These are phyloP conservation scores for Lactifluus rugatus DNA, from an alignment of 768 basidiomycete species.

Conservation along the genomic window DNA sequence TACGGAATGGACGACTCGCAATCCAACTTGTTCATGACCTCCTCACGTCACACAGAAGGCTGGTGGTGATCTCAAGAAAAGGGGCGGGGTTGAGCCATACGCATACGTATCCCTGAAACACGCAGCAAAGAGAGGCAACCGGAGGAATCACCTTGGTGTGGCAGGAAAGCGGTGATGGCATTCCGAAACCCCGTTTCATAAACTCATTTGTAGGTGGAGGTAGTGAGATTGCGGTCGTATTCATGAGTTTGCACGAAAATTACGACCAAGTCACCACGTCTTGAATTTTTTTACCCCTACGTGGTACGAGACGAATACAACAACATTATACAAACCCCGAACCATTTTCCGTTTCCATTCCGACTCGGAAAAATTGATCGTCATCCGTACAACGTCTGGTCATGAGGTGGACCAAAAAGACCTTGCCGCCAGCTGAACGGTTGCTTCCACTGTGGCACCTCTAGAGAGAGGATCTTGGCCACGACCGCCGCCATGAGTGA, in stretches of 20 bases:
- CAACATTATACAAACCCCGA: not conserved
- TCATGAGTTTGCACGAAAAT: not conserved
- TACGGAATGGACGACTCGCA: conserved; percentile 28
- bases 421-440: conserved; percentile 55
- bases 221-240: not conserved
- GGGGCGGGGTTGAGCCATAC: conserved; percentile 80
- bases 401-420: conserved; percentile 64
- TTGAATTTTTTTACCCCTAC: not conserved
- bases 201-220: not conserved
- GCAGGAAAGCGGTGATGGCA: conserved; percentile 46
- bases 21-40: too few relatives aligned
- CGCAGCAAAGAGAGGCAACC: conserved; percentile 57
- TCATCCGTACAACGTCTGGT: conserved; percentile 57
- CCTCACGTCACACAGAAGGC: conserved; percentile 64
- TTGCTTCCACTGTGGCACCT: conserved; percentile 42
- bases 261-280: not conserved
- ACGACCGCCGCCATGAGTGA: conserved; percentile 46
- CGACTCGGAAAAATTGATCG: not conserved
- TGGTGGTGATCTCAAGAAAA: conserved; percentile 88
- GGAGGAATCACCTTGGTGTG: conserved; percentile 44
- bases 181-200: not conserved
- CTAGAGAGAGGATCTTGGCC: conserved; percentile 37
- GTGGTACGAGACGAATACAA: not conserved
- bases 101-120: conserved; percentile 82
- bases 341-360: not conserved